Base-by-base conservation (phyloP, 768 basidiomycete genomes). In the Naganishia randhawae region DNA sequence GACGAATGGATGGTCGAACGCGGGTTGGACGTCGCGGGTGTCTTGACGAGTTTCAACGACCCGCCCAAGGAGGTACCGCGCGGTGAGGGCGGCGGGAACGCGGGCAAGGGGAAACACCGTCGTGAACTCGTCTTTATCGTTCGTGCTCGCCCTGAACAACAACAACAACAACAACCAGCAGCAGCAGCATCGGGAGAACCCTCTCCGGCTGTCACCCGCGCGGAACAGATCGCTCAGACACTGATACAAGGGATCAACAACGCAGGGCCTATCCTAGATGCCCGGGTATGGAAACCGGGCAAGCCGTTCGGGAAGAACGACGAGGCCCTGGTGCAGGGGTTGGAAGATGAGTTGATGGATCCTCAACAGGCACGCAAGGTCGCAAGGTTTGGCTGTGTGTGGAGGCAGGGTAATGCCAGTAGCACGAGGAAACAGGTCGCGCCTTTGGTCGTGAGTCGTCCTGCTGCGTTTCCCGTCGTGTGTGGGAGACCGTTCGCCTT, bases 31-130 rank as follows among this genome's bases (percentile, higher is more conserved):
- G 81, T 91, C 27, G 85, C 90, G 0, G 94, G 92, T 1, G 84
- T 94, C 37, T 83, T 97, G 50, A 94, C 92, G 6, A 85, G 86
- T 0, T 95, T 86, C 67, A 74, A 69, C 25, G 81, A 80, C 52
- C 41, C 68, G 42, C 70, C 71, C 53, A 50, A 65, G 22, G 25
- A 25, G 55, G 82, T 82, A 45, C n/a, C n/a, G n/a, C 83, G 65
- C 14, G 74, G 75, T 67, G 42, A 72, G 48, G 75, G 74, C n/a
- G n/a, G n/a, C n/a, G n/a, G n/a, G n/a, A n/a, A 37, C 89, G 89
- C 72, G 84, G 86, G 66, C 84, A 82, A 69, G 81, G 91, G 50
- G 88, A 91, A 81, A 81, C 57, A 61, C n/a, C 33, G 33, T 27
- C 57, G 57, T 39, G 57, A 61, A 61, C 37, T 61, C 22, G 57